Percentiles rank a stretch among this genome's conserved stretches.
Evolutionary conservation across 208 protist species (phyloP).

Genomic region (Crithidia thermophila): DNA sequence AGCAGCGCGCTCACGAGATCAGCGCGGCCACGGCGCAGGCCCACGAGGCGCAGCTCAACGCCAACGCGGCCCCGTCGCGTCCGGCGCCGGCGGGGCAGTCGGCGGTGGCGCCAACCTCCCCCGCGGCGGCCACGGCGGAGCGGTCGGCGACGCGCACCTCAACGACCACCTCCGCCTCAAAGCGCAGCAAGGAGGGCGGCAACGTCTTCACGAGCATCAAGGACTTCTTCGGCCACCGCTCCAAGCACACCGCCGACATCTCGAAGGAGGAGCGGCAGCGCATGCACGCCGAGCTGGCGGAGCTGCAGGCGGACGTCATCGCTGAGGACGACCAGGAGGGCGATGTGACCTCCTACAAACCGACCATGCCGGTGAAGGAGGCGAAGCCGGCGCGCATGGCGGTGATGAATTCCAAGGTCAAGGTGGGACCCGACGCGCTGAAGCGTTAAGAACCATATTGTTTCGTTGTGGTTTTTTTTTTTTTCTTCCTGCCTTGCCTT

Average conservation of each 20-base stretch:
- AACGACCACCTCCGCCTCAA: background rate
- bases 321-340: conserved; percentile 69
- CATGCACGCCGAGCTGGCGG: conserved; percentile 60
- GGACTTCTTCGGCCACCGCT: conserved; percentile 30
- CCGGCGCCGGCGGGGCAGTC: too few relatives aligned
- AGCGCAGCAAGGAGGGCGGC: conserved; percentile 27
- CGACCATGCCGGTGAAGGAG: conserved; percentile 44
- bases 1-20: conserved; percentile 28
- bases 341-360: conserved; percentile 69
- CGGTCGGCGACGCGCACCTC: background rate
- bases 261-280: conserved; percentile 48
- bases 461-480: background rate
- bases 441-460: conserved; percentile 36
- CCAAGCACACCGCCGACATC: conserved; percentile 31
- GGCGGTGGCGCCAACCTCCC: too few relatives aligned
- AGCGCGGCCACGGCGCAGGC: conserved; percentile 3
- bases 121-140: background rate
- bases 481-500: background rate
- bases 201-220: conserved; percentile 33
- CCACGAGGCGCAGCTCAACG: conserved; percentile 1
- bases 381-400: conserved; percentile 42
- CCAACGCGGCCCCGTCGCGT: background rate
- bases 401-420: conserved; percentile 79
- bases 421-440: conserved; percentile 67
- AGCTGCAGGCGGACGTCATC: conserved; percentile 61